Evolutionary conservation across 177 flowering plant genomes (phyloP).

Genomic region (Vitis hybrid): DNA sequence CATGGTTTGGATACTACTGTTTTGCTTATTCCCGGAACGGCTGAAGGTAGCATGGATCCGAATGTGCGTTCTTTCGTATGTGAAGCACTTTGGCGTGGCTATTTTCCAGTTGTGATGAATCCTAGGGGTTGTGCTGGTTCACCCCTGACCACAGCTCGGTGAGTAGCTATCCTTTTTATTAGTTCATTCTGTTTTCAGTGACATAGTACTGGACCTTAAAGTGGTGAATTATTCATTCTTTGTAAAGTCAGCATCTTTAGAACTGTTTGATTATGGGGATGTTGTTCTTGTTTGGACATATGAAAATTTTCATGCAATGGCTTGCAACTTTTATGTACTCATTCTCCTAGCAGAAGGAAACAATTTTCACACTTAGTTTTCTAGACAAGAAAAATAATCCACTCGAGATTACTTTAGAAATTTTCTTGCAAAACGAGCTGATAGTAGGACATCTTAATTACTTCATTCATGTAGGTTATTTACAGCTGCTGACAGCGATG

Average conservation of each 20-base stretch:
- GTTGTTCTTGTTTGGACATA: background rate
- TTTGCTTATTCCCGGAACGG: slow-evolving; percentile 78
- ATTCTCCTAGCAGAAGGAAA: background rate
- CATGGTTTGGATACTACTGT: slow-evolving; percentile 80
- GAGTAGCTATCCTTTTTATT: background rate
- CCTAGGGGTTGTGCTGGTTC: slow-evolving; percentile 97
- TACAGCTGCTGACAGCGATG: slow-evolving; percentile 99
- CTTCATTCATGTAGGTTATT: slow-evolving; percentile 82
- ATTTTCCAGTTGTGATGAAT: slow-evolving; percentile 87
- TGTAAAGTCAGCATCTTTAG: background rate
- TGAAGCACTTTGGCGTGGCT: slow-evolving; percentile 59
- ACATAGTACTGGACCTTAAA: too few relatives aligned
- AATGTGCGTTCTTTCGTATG: slow-evolving; percentile 50
- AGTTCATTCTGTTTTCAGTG: background rate
- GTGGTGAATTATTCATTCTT: too few relatives aligned
- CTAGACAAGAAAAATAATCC: slow-evolving; percentile 4
- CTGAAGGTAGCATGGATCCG: slow-evolving; percentile 70
- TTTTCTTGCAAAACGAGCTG: slow-evolving; percentile 14
- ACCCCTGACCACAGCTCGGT: slow-evolving; percentile 89
- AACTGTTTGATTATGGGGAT: background rate
- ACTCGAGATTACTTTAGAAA: background rate
- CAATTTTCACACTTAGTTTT: background rate
- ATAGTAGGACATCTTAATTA: slow-evolving; percentile 34
- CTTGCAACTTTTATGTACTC: background rate
- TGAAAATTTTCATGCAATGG: background rate